Evolutionary conservation across 1,139 yeast genomes (phyloP).

Genomic region (Pichia sp.): DNA sequence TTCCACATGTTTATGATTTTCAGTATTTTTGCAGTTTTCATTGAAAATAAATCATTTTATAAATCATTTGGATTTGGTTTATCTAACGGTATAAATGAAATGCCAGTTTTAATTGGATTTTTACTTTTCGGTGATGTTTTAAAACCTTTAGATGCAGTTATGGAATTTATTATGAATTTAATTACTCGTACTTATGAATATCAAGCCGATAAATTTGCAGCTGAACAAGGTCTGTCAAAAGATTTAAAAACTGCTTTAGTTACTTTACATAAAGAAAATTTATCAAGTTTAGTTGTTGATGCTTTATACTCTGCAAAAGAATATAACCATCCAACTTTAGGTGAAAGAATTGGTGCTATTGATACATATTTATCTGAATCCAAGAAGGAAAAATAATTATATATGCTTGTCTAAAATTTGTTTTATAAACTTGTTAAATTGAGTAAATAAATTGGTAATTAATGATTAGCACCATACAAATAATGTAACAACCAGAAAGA

Average conservation of each 20-base stretch:
- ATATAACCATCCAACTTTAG: constrained; percentile 83
- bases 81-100: constrained; percentile 25
- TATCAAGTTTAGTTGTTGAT: constrained; percentile 81
- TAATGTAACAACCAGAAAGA: no score
- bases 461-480: no score
- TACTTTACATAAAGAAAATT: constrained; percentile 69
- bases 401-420: no score
- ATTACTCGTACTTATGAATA: constrained; percentile 82
- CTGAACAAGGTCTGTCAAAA: constrained; percentile 59
- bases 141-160: constrained; percentile 65
- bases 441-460: no score
- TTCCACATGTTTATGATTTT: constrained; percentile 58
- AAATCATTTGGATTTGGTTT: constrained; percentile 64
- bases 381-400: constrained; percentile 13
- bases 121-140: constrained; percentile 66
- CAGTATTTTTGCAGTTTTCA: constrained; percentile 69
- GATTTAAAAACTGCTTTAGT: constrained; percentile 69
- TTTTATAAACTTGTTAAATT: not conserved
- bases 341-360: constrained; percentile 79
- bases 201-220: constrained; percentile 87
- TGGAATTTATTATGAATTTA: constrained; percentile 61
- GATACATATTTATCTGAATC: constrained; percentile 33
- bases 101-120: constrained; percentile 76
- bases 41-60: constrained; percentile 71
- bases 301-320: constrained; percentile 84